Base-by-base conservation (phyloP, 441 rosid genomes). In the Erodium trifolium region DNA sequence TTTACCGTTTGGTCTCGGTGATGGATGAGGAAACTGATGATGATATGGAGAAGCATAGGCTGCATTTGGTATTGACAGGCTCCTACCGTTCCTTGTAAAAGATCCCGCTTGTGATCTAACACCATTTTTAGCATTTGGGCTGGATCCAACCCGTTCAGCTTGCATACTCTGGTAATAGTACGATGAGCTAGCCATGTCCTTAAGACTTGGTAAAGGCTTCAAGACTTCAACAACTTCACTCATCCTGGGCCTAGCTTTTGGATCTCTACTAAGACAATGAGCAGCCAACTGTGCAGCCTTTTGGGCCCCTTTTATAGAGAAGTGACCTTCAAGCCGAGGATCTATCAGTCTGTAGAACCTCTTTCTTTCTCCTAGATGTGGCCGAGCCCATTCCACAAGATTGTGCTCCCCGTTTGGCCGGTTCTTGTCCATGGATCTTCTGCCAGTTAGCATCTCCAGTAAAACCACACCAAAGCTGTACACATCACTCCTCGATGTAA, bases 171-270 rank as follows among this genome's bases (percentile, higher is more conserved):
- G 92, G 78, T 80, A 85, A 80, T 76, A 87, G 69, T 81, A 81
- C 6, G 92, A 87, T 39, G 92, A 87, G 77, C 89, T 87, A 39
- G 92, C 92, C 85, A 85, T 85, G 75, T 85, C 92, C 77, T 85
- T 87, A 64, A 87, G 87, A 71, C 72, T 83, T 43, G 81, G 89
- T 31, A 87, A 73, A 11, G 87, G 87, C 70, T 83, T 86, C 41
- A 87, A 76, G 5, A 73, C 71, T 69, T 83, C 88, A 0, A 87
- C 82, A 47, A 87, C 84, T 72, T 83, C 92, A 72, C 83, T 85
- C 92, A 87, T 87, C 49, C 81, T 80, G 0, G 92, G 92, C 79
- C 92, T 83, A 71, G 78, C 77, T 77, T 84, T 87, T 11, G 85
- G 86, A 75, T 87, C 92, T 64, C 92, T 81, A 73, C 86, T 83